Conservation (phyloP, 2,329 filamentous ascomycete species). For the Fusarium burgessii region DNA sequence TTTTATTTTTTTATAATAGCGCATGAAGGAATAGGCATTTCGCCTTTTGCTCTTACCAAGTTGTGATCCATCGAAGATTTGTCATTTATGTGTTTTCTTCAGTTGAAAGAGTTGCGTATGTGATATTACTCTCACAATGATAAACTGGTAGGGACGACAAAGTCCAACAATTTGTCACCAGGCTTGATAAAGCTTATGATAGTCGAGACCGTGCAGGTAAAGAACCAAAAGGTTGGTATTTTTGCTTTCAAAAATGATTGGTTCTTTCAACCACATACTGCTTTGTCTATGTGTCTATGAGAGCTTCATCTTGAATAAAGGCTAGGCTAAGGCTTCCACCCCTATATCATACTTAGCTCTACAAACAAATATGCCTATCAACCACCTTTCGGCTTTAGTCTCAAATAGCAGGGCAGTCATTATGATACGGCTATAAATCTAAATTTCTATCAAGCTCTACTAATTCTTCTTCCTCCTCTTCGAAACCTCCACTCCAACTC, state of each 20-base stretch:
- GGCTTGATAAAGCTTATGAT: accelerated
- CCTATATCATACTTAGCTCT: not conserved
- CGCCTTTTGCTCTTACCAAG: no score
- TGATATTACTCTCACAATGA: no score
- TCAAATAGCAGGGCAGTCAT: not conserved
- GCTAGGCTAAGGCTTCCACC: not conserved
- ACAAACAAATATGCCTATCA: not conserved
- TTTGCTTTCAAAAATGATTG: not conserved
- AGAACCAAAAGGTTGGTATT: not conserved
- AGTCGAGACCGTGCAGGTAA: not conserved
- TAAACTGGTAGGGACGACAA: not conserved
- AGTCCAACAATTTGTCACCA: not conserved
- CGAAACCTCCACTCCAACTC: not conserved
- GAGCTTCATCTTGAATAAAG: not conserved
- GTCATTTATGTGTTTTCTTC: no score
- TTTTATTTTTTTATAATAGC: no score
- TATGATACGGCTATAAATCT: not conserved
- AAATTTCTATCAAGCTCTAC: not conserved
- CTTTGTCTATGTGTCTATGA: slow-evolving; percentile 27
- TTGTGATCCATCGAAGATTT: no score
- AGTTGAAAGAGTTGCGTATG: no score
- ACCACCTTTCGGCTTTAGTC: not conserved
- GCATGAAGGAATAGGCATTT: no score
- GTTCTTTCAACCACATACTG: not conserved
- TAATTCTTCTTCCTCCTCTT: not conserved